Evolutionary conservation across 164 flowering plant species (phyloP).

Genomic region (Aristolochia californica): DNA sequence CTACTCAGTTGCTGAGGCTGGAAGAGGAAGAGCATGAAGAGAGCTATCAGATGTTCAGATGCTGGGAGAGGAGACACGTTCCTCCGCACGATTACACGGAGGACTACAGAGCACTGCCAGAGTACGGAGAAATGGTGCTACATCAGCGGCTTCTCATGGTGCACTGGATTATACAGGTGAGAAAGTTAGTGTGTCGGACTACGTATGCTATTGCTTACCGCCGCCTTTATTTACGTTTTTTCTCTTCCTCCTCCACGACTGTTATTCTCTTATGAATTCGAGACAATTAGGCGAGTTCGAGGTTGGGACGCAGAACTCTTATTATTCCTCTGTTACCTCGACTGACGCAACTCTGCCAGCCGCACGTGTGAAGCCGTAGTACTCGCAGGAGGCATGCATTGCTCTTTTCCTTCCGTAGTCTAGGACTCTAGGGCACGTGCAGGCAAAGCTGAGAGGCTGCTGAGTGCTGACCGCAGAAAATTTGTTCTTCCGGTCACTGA

Average conservation of each 20-base stretch:
- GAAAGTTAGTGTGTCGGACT: not conserved
- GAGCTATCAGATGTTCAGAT: slow-evolving; percentile 49
- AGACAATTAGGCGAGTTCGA: no score
- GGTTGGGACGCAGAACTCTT: no score
- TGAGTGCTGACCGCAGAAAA: no score
- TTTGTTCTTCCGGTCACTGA: no score
- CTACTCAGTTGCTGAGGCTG: slow-evolving; percentile 34
- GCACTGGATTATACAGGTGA: slow-evolving; percentile 82
- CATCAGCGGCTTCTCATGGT: slow-evolving; percentile 60
- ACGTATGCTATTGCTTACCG: not conserved
- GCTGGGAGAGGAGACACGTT: slow-evolving; percentile 56
- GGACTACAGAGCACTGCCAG: slow-evolving; percentile 33
- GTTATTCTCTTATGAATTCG: not conserved
- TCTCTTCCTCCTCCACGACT: not conserved
- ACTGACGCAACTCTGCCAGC: no score
- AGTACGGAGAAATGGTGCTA: slow-evolving; percentile 40
- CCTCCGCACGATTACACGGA: slow-evolving; percentile 35
- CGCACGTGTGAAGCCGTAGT: no score
- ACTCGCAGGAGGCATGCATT: no score
- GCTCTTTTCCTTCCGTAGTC: no score
- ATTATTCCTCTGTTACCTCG: no score
- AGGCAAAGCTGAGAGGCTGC: no score
- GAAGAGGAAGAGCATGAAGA: slow-evolving; percentile 61
- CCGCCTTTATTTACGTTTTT: not conserved
- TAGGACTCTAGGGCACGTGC: no score